phyloP scores from a whole-genome alignment of 2,329 filamentous ascomycete species.

The Penicillium sp. region DNA sequence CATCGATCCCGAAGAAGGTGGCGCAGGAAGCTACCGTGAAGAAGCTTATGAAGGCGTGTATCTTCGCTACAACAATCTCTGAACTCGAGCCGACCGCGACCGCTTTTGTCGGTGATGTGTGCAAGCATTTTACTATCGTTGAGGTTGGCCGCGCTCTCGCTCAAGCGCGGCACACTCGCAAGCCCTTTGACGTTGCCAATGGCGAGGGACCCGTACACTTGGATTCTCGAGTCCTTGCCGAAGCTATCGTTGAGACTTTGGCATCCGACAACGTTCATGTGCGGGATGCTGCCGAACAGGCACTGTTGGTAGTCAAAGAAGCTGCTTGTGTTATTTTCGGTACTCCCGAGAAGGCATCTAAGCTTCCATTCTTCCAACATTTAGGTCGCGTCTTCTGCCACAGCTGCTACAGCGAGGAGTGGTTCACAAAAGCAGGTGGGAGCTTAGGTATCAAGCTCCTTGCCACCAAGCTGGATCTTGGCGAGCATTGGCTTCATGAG shows the following conservation, averaged over 20 bases:
- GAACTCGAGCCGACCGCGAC: conserved; percentile 73
- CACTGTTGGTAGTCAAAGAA: conserved; percentile 71
- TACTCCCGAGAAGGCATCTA: conserved; percentile 61
- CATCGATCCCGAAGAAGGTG: conserved; percentile 80
- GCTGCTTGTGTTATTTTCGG: conserved; percentile 75
- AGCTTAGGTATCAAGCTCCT: conserved; percentile 84
- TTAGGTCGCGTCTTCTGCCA: conserved; percentile 82
- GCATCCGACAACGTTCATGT: conserved; percentile 77
- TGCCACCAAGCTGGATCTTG: conserved; percentile 76
- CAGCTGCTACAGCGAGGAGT: conserved; percentile 94
- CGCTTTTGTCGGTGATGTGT: conserved; percentile 70
- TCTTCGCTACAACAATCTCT: conserved; percentile 76
- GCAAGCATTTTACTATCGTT: conserved; percentile 82
- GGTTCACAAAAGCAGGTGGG: conserved; percentile 95
- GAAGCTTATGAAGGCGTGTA: conserved; percentile 80
- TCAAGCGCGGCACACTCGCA: conserved; percentile 67
- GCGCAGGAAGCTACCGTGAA: conserved; percentile 76
- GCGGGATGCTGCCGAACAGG: conserved; percentile 72
- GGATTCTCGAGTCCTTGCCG: conserved; percentile 78
- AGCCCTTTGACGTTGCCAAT: conserved; percentile 74
- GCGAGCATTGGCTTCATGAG: conserved; percentile 72
- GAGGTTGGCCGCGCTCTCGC: conserved; percentile 83
- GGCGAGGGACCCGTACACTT: conserved; percentile 84
- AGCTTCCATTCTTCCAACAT: conserved; percentile 76
- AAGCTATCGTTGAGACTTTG: conserved; percentile 83